Percentiles rank a stretch among this genome's conserved stretches.
phyloP scores from a whole-genome alignment of 164 flowering plant genomes.

The Protea cynaroides region DNA sequence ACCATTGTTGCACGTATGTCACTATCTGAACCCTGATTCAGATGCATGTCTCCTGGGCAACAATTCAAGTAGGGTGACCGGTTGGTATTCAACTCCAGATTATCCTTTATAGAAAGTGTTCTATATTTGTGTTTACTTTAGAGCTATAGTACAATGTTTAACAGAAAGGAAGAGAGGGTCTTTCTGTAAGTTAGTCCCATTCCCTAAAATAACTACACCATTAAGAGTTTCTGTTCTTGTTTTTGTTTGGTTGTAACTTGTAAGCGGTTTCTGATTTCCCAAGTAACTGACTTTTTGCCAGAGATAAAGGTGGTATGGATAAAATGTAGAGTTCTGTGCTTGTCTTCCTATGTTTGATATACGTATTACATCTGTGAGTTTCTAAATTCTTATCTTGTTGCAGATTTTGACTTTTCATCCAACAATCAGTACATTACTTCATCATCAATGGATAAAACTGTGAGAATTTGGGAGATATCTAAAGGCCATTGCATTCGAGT shows the following conservation, averaged over 20 bases:
- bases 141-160: no score
- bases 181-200: no score
- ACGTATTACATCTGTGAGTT: neutral
- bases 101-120: no score
- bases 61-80: no score
- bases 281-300: neutral
- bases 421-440: slow-evolving; percentile 97
- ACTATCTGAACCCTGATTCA: no score
- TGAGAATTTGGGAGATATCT: slow-evolving; percentile 92
- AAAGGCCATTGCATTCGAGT: slow-evolving; percentile 87
- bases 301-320: neutral
- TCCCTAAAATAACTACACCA: no score
- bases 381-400: slow-evolving; percentile 18
- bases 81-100: no score
- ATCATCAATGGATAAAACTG: slow-evolving; percentile 89
- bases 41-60: no score
- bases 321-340: neutral
- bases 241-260: neutral
- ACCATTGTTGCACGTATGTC: no score
- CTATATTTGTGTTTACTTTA: no score
- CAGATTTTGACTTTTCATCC: slow-evolving; percentile 98
- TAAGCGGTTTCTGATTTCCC: neutral
- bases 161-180: no score
- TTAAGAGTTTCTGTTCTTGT: no score
- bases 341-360: neutral